Conservation (phyloP, 768 basidiomycete species). For the Tricholoma furcatifolium region DNA sequence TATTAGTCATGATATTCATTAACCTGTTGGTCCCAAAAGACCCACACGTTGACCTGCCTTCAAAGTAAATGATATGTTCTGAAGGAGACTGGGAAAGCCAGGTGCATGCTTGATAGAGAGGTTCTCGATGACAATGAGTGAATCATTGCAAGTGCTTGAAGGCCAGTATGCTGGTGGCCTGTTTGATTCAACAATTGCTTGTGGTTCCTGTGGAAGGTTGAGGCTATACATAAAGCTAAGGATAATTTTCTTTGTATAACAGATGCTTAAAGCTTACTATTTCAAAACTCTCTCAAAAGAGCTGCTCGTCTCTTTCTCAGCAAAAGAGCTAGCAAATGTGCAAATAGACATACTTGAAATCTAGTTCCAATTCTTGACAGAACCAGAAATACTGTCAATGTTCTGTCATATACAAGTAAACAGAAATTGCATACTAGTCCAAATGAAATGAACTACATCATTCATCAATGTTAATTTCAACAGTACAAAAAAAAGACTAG, state of each 20-base stretch:
- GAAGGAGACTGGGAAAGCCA: conserved; percentile 79
- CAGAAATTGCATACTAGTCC: conserved; percentile 33
- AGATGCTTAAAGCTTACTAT: conserved; percentile 46
- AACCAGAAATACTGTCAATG: background rate
- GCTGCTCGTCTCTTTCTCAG: conserved; percentile 33
- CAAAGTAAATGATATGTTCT: conserved; percentile 70
- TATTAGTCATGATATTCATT: background rate
- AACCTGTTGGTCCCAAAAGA: conserved; percentile 75
- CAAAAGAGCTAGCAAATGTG: background rate
- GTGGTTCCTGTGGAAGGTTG: conserved; percentile 84
- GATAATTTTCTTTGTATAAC: background rate
- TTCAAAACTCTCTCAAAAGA: conserved; percentile 90
- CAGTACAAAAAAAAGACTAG: background rate
- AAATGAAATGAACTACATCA: conserved; percentile 45
- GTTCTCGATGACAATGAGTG: conserved; percentile 69
- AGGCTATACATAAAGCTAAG: conserved; percentile 33
- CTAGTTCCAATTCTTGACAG: conserved; percentile 60
- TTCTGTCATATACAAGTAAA: background rate
- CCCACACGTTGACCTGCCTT: conserved; percentile 75
- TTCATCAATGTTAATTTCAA: background rate
- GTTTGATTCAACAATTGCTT: conserved; percentile 67
- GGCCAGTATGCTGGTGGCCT: conserved; percentile 94
- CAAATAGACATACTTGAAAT: conserved; percentile 58
- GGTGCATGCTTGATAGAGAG: conserved; percentile 81
- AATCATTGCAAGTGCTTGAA: conserved; percentile 57